Evolutionary conservation across 2,329 filamentous ascomycete genomes (phyloP), one percentile per base, ranked within the genome.

Genomic region (Colletotrichum sp.): DNA sequence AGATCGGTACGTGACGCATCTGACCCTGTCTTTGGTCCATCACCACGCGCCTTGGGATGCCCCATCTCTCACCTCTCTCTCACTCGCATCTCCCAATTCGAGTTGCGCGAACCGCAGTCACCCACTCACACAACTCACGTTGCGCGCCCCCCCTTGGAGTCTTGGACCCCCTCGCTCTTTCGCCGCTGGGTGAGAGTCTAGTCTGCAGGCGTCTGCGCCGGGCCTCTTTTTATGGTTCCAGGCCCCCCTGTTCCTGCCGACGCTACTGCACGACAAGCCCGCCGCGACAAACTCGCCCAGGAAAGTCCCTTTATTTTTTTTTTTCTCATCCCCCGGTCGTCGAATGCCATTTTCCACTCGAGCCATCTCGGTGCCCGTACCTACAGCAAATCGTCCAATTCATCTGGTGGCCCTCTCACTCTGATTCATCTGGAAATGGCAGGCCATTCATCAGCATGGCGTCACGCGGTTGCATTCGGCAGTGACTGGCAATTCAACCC

Each of bases 161-260:
- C 68, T 34, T 61, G 68, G 68, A 30, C 52, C 68, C 68, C 68
- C 60, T 71, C 65, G 32, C 63, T 57, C 36, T 65, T 36, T 67
- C 32, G 55, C 69, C 63, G 36, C 59, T 60, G 19, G 30, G 39
- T 48, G 39, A 48, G 39, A 48, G 39, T 48, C 19, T 48, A 48
- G 39, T 55, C 52, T 76, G 64, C 74, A 72, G 64, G 59, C 68
- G 64, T 75, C 71, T 75, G 74, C 74, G 73, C 65, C 48, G 57
- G 70, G 74, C 70, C 74, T 75, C 74, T 75, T 75, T 75, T 75
- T 69, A 75, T 74, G 70, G 70, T 75, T 69, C 59, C 64, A 75
- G 59, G 57, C 32, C 12, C 39, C 74, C 74, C 64, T 73, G 74
- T 59, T 69, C 70, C 70, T 68, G 59, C 70, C 65, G 64, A 65